A percentile compares a stretch with the other conserved stretches of the same genome.
These are phyloP conservation scores for Peniophora sp. DNA, from an alignment of 1,284 basidiomycete genomes.

Conservation along the genomic window DNA sequence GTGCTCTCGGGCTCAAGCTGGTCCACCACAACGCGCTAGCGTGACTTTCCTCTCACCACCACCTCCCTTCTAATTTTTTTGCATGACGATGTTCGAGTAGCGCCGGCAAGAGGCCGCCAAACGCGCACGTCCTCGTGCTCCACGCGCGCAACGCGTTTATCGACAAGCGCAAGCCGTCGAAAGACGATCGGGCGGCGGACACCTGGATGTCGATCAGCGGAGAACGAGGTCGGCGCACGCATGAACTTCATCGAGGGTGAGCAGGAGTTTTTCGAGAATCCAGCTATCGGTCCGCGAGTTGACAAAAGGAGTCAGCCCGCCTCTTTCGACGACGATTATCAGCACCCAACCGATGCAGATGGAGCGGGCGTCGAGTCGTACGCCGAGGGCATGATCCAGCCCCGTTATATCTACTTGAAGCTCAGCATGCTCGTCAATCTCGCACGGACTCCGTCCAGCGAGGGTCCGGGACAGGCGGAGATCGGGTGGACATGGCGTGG, in stretches of 20 bases:
- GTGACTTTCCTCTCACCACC: not conserved
- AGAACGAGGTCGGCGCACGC: too few species aligned
- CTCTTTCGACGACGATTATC: constrained; percentile 36
- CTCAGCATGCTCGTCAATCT: too few species aligned
- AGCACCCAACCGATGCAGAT: constrained; percentile 5
- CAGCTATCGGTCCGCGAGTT: constrained; percentile 79
- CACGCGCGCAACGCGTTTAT: constrained; percentile 66
- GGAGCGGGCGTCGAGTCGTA: constrained; percentile 67
- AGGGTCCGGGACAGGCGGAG: too few species aligned
- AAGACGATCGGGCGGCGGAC: constrained; percentile 22
- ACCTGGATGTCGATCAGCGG: not conserved
- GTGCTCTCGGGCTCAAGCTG: too few species aligned
- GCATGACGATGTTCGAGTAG: constrained; percentile 28
- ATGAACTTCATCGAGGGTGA: constrained; percentile 66
- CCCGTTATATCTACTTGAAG: too few species aligned
- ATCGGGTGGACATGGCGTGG: too few species aligned
- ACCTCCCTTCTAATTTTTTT: not conserved
- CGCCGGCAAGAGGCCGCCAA: constrained; percentile 85
- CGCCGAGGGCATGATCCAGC: constrained; percentile 63
- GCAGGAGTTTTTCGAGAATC: constrained; percentile 83
- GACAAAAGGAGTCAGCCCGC: constrained; percentile 88
- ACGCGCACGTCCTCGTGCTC: constrained; percentile 79
- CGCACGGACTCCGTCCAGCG: too few species aligned
- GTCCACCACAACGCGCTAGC: not conserved
- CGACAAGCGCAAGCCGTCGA: constrained; percentile 56